Conservation (phyloP, 2,329 filamentous ascomycete species). For the Scedosporium boydii region DNA sequence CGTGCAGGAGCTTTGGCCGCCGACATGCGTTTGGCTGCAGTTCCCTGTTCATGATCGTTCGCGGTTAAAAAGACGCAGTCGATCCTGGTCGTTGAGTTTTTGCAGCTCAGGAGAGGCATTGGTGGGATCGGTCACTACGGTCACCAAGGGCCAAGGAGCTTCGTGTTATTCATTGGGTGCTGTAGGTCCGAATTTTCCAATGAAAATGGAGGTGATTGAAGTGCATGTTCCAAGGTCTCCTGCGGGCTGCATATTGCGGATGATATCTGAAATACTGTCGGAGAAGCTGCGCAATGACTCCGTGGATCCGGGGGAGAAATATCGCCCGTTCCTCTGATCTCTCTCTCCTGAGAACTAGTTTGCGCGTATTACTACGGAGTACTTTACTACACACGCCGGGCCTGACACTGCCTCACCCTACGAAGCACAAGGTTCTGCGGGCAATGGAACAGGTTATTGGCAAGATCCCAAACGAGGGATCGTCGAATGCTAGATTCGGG, state of each 20-base stretch:
- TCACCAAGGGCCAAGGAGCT: no score
- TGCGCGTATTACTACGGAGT: no score
- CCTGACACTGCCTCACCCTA: no score
- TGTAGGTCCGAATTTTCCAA: background rate
- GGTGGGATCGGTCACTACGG: no score
- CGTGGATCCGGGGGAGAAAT: background rate
- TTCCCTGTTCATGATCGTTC: background rate
- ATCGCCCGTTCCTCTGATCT: background rate
- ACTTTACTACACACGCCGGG: no score
- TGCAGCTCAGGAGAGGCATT: no score
- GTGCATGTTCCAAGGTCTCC: background rate
- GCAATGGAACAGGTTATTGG: background rate
- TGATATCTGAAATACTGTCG: background rate
- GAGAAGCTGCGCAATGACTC: background rate
- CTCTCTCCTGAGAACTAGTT: no score
- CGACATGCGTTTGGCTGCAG: background rate
- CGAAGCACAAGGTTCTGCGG: background rate
- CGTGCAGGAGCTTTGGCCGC: slow-evolving; percentile 1
- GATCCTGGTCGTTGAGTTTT: background rate
- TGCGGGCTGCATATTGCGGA: background rate
- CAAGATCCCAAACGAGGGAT: background rate
- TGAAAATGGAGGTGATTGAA: background rate
- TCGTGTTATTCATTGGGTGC: no score
- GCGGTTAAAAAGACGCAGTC: background rate
- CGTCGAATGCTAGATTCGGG: no score